Evolutionary conservation across 129 eudicot species (phyloP), one percentile per base, ranked within the genome.

Genomic region (Heracleum sosnowskyi): DNA sequence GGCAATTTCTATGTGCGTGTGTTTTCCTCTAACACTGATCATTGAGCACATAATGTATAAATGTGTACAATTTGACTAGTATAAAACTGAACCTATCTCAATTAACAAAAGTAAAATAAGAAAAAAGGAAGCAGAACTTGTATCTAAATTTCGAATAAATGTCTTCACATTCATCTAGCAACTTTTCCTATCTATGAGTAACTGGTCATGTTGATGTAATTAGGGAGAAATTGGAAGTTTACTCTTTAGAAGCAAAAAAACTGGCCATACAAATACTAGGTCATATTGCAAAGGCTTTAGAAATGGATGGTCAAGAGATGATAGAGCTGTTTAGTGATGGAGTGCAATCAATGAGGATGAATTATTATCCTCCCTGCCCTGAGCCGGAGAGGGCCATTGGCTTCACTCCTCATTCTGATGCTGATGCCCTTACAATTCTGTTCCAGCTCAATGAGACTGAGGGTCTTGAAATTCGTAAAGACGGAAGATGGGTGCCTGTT

Each of bases 301-400:
- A 80, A 49, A 82, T 90, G 74, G 85, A 87, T 20, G 75, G 15
- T 24, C 68, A 76, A 16, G 87, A 85, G 22, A 80, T 88, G 64
- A 62, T 70, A 42, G 83, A 63, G 15, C 20, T 86, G 26, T 90
- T 90, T 42, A 73, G 55, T 2, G 87, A 86, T 20, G 91, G 90
- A 18, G 69, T 78, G 60, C 96, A 90, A 69, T 78, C 87, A 24
- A 82, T 90, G 81, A 76, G 96, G 76, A 84, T 90, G 85, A 87
- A 86, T 76, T 90, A 82, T 75, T 90, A 90, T 77, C 91, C 96
- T 62, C 88, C 96, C 13, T 90, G 96, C 69, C 96, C 91, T 0
- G 82, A 87, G 74, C 91, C 96, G 5, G 89, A 90, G n/a, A 44
- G 57, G 71, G 91, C 82, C 17, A 82, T 82, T 3, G 96, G 96